Evolutionary conservation across 208 protist species (phyloP), one percentile per base, ranked within the genome.

Genomic region (Crithidia brevicula): DNA sequence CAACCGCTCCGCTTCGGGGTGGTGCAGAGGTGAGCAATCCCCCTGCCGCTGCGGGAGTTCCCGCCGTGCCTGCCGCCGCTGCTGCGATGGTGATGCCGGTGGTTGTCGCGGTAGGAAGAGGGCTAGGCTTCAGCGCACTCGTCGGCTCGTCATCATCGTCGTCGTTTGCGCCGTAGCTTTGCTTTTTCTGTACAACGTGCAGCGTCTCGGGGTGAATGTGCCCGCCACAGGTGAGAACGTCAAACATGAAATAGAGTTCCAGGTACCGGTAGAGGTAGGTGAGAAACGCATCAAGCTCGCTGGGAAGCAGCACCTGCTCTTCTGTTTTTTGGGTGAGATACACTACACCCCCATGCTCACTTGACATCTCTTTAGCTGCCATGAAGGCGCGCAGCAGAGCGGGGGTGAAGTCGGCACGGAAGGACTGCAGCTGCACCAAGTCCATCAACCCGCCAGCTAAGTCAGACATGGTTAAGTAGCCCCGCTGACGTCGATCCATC

Each of bases 241-340:
- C 90, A 59, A 93, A 93, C 85, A 93, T 92, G 30, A 88, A 82
- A 60, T 85, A 95, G 47, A 93, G 54, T 69, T 93, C 77, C 65
- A 92, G 84, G 72, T 91, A 93, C 2, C 72, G 73, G 74, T 84
- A 88, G 25, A 95, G 56, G 60, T 91, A 92, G 11, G 62, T 72
- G 25, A 95, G 54, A 27, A 91, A 85, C 3, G 71, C 67, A 42
- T 82, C 60, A 34, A 95, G 76, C 74, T 92, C 82, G 4, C 9
- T 13, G 3, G 63, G 64, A 25, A 74, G 57, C 20, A 91, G 67
- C 56, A 92, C 69, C 54, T 82, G 81, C 57, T 94, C 83, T 43
- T 58, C 67, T 18, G 83, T 77, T 15, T 88, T 56, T 40, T 85
- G 72, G 5, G 82, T 67, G 11, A 80, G 62, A 51, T 79, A 78